phyloP scores from a whole-genome alignment of 1,284 basidiomycete species.

The Apiotrichum mycotoxinovorans region DNA sequence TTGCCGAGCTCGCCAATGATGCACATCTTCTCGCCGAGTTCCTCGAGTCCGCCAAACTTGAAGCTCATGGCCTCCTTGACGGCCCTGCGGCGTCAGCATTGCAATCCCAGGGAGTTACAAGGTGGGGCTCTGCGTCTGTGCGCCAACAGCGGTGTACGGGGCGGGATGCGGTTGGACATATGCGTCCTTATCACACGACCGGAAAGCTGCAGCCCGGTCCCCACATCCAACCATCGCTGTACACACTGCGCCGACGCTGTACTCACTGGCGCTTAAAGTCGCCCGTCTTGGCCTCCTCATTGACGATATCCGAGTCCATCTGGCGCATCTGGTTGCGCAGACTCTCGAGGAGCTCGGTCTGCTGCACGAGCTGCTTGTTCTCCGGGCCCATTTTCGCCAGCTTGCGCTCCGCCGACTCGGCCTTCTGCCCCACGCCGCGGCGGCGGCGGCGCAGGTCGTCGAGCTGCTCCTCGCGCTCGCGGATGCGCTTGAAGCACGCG shows the following conservation, averaged over 20 bases:
- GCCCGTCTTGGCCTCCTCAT: slow-evolving; percentile 73
- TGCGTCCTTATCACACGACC: too few relatives aligned
- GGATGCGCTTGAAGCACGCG: slow-evolving; percentile 57
- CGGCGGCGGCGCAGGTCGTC: slow-evolving; percentile 72
- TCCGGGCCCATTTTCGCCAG: slow-evolving; percentile 85
- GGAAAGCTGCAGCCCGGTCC: too few relatives aligned
- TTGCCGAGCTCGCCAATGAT: slow-evolving; percentile 80
- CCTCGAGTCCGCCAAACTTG: slow-evolving; percentile 83
- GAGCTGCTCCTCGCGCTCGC: slow-evolving; percentile 77
- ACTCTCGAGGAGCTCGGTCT: slow-evolving; percentile 70
- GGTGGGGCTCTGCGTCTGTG: too few relatives aligned
- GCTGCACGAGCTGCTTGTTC: slow-evolving; percentile 75
- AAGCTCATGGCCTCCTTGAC: slow-evolving; percentile 68
- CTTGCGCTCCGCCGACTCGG: slow-evolving; percentile 85
- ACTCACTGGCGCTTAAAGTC: slow-evolving; percentile 72
- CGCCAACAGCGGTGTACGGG: too few relatives aligned
- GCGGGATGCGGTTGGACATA: too few relatives aligned
- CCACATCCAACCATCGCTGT: too few relatives aligned
- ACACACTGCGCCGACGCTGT: too few relatives aligned
- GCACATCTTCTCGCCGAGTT: slow-evolving; percentile 82
- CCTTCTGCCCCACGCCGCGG: slow-evolving; percentile 64
- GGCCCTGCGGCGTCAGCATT: slow-evolving; percentile 23
- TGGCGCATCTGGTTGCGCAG: slow-evolving; percentile 72
- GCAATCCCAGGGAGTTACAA: too few relatives aligned
- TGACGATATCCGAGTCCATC: slow-evolving; percentile 78